Evolutionary conservation across 1,139 yeast species (phyloP).

Genomic region (Taphrina wiesneri): DNA sequence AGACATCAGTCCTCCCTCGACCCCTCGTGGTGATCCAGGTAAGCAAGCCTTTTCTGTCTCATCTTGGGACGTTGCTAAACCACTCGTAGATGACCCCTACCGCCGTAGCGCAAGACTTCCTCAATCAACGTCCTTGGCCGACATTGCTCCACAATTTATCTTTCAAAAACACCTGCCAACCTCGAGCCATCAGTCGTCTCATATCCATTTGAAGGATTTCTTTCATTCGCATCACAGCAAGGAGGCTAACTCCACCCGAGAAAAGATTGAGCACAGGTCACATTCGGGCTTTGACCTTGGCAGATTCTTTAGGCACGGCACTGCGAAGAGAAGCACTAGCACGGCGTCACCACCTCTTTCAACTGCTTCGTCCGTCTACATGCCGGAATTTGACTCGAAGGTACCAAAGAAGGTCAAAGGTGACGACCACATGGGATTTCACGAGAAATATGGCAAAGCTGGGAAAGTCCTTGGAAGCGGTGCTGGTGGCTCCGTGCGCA

Average conservation of each 20-base stretch:
- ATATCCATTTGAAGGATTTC: conserved; percentile 28
- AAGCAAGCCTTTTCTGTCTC: background rate
- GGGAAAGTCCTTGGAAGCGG: conserved; percentile 94
- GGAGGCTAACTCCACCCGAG: conserved; percentile 6
- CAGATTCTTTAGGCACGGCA: conserved; percentile 30
- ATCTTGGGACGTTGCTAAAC: background rate
- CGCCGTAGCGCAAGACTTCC: conserved; percentile 45
- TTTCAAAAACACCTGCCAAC: conserved; percentile 41
- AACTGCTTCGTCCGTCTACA: conserved; percentile 24
- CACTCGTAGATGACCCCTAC: conserved; percentile 44
- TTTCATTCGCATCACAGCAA: conserved; percentile 20
- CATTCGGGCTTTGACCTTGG: conserved; percentile 30
- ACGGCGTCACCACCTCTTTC: conserved; percentile 18
- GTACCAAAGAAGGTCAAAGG: conserved; percentile 34
- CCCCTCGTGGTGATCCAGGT: conserved; percentile 31
- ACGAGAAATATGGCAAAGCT: conserved; percentile 81
- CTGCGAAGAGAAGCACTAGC: background rate
- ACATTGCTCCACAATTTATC: conserved; percentile 47
- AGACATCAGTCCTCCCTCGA: conserved; percentile 27
- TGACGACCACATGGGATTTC: conserved; percentile 51
- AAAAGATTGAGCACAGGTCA: conserved; percentile 25
- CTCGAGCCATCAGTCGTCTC: conserved; percentile 23
- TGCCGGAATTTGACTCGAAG: conserved; percentile 32
- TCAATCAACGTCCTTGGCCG: conserved; percentile 42
- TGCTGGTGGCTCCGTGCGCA: conserved; percentile 94